phyloP scores from a whole-genome alignment of 257 asterid genomes.

The Solanum chiquidenum region DNA sequence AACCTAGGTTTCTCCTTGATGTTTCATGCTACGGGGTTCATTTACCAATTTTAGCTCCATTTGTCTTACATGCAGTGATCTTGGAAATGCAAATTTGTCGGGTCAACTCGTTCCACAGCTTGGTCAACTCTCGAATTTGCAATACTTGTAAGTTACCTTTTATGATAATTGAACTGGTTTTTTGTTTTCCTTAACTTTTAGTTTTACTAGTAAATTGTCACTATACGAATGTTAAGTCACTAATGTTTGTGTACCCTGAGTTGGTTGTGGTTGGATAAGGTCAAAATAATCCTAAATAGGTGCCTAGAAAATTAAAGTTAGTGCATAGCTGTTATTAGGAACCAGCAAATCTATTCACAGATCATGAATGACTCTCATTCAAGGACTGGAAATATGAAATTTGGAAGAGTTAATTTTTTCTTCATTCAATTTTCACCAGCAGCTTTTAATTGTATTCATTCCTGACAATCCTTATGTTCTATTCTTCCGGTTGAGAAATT shows the following conservation, averaged over 20 bases:
- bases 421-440: not conserved
- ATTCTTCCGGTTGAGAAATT: not conserved
- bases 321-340: not conserved
- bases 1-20: not conserved
- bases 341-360: not conserved
- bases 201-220: not conserved
- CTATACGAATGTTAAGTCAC: not conserved
- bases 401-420: not conserved
- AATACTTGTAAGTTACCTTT: conserved; percentile 69
- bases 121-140: conserved; percentile 62
- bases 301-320: not conserved
- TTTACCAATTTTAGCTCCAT: not conserved
- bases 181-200: not conserved
- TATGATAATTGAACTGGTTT: not conserved
- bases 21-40: not conserved
- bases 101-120: conserved; percentile 88
- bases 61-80: conserved; percentile 53
- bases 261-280: not conserved
- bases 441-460: not conserved
- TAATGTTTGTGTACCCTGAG: not conserved
- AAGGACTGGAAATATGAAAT: not conserved
- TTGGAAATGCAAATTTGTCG: conserved; percentile 90
- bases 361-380: not conserved
- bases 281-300: not conserved
- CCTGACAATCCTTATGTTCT: not conserved